These are phyloP conservation scores for Closterium sp. DNA, from an alignment of 139 green algal species.

Conservation along the genomic window DNA sequence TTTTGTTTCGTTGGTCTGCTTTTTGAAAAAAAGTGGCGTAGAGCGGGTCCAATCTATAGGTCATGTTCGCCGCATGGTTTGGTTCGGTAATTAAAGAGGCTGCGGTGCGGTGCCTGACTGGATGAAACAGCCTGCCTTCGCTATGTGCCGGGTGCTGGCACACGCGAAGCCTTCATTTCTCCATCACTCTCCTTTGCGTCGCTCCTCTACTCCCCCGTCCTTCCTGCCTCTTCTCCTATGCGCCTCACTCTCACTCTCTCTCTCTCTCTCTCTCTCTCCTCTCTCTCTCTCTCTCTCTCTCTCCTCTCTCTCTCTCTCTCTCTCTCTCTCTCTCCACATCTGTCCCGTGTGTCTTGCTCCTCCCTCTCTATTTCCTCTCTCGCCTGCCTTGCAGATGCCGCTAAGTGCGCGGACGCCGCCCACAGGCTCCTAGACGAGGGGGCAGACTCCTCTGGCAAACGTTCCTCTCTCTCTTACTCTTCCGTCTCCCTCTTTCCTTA, in stretches of 20 bases:
- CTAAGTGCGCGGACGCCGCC: neutral
- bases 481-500: neutral
- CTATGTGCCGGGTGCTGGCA: neutral
- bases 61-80: too few species aligned
- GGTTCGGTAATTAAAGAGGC: too few species aligned
- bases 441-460: neutral
- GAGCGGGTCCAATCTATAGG: too few species aligned
- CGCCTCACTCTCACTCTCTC: neutral
- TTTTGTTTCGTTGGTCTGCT: too few species aligned
- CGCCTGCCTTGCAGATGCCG: neutral
- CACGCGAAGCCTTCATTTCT: too few species aligned
- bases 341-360: neutral
- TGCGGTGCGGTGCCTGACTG: neutral
- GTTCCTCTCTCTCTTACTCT: neutral
- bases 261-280: neutral
- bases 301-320: neutral
- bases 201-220: neutral
- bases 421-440: neutral
- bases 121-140: neutral
- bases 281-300: too few species aligned
- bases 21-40: too few species aligned
- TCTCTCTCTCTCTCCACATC: neutral
- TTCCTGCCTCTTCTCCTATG: neutral
- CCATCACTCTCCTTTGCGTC: too few species aligned
- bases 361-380: neutral